Conservation (phyloP, 805 yeast species). For the Pichia rugopelliculosa region DNA sequence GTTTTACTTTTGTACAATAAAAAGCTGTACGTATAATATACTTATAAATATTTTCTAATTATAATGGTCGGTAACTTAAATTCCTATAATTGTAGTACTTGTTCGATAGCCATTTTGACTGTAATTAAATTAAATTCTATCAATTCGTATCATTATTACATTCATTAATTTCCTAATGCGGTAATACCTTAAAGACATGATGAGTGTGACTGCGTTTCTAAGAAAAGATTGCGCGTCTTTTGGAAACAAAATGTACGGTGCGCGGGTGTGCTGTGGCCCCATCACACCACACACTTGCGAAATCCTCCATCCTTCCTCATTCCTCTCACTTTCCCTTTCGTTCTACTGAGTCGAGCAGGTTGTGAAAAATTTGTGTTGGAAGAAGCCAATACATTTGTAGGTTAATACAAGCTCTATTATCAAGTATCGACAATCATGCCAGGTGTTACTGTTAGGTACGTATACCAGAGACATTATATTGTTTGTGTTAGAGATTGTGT, state of each 20-base stretch:
- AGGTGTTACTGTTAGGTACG: conserved; percentile 98
- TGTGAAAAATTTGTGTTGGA: conserved; percentile 1
- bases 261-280: background rate
- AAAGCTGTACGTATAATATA: background rate
- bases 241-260: background rate
- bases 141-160: no score
- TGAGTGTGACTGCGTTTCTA: conserved; percentile 7
- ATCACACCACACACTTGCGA: background rate
- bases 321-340: background rate
- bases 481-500: background rate
- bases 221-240: background rate
- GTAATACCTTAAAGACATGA: background rate
- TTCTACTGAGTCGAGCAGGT: background rate
- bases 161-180: background rate
- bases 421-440: conserved; percentile 49
- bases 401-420: background rate
- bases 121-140: no score
- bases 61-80: background rate
- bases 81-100: background rate
- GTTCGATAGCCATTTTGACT: no score
- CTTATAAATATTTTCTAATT: background rate
- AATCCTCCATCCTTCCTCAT: background rate
- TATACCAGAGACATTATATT: conserved; percentile 19
- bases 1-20: background rate
- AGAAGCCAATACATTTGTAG: background rate